Evolutionary conservation across 1,284 basidiomycete species (phyloP).

Genomic region (Malassezia pachydermatis): DNA sequence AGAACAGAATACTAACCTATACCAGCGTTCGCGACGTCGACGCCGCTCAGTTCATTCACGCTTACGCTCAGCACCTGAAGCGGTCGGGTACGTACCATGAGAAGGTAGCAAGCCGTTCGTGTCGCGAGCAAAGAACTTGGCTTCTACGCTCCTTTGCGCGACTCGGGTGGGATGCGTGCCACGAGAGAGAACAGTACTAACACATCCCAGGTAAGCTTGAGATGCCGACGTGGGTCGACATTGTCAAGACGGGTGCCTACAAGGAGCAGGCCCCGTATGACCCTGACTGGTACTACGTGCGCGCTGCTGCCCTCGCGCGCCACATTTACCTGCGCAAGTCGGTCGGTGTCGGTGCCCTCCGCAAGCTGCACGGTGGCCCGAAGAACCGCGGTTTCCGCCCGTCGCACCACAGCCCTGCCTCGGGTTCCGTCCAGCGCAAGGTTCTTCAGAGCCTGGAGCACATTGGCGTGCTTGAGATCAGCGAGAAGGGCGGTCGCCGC

Average conservation of each 20-base stretch:
- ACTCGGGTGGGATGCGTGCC: too few species aligned
- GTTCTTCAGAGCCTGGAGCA: slow-evolving; percentile 94
- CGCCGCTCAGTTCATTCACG: slow-evolving; percentile 79
- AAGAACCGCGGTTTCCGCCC: slow-evolving; percentile 78
- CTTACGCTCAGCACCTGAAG: slow-evolving; percentile 87
- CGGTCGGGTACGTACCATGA: slow-evolving; percentile 59
- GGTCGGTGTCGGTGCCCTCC: slow-evolving; percentile 88
- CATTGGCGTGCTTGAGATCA: slow-evolving; percentile 91
- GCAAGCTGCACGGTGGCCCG: slow-evolving; percentile 92
- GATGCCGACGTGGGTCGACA: slow-evolving; percentile 96
- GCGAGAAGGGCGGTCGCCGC: slow-evolving; percentile 82
- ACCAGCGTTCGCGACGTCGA: slow-evolving; percentile 49
- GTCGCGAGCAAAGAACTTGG: too few species aligned
- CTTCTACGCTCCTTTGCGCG: neutral
- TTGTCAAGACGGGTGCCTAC: slow-evolving; percentile 95
- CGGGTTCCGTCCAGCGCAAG: slow-evolving; percentile 56
- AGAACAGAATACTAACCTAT: slow-evolving; percentile 13
- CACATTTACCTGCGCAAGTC: slow-evolving; percentile 99
- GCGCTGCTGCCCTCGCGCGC: slow-evolving; percentile 90
- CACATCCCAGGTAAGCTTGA: slow-evolving; percentile 66
- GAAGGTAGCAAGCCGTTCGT: too few species aligned
- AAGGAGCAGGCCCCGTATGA: slow-evolving; percentile 99
- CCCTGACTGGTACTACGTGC: slow-evolving; percentile 98
- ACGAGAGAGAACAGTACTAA: neutral
- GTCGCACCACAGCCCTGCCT: slow-evolving; percentile 81